Percentiles rank a stretch among this genome's conserved stretches.
phyloP scores from a whole-genome alignment of 179 eudicot genomes.

The Monotropa hypopitys region DNA sequence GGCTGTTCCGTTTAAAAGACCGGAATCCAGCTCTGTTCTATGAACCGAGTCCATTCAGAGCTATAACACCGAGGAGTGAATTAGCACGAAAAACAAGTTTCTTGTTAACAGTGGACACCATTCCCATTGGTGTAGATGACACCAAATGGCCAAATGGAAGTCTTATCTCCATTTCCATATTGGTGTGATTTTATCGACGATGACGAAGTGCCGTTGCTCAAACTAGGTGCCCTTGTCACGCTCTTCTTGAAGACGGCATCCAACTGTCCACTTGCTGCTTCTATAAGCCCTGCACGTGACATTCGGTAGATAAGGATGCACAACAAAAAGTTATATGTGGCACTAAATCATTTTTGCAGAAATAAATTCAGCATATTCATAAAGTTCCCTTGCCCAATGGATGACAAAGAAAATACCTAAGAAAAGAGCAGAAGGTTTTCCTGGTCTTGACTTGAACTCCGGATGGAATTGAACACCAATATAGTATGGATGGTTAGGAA shows the following conservation, averaged over 20 bases:
- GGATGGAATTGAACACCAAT: constrained; percentile 97
- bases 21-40: constrained; percentile 37
- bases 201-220: constrained; percentile 26
- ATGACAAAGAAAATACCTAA: constrained; percentile 33
- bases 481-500: constrained; percentile 64
- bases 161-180: constrained; percentile 23
- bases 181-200: constrained; percentile 17
- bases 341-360: no score
- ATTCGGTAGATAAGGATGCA: neutral
- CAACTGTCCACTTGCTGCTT: constrained; percentile 72
- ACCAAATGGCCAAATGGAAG: constrained; percentile 30
- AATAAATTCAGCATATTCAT: no score
- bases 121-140: constrained; percentile 46
- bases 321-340: no score
- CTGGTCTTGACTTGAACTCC: constrained; percentile 90
- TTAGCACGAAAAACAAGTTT: neutral
- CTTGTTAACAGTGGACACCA: constrained; percentile 35
- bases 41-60: constrained; percentile 16
- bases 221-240: constrained; percentile 7
- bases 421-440: constrained; percentile 82
- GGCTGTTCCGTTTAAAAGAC: constrained; percentile 51
- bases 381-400: neutral
- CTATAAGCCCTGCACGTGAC: constrained; percentile 57
- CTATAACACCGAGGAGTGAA: constrained; percentile 4
- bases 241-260: constrained; percentile 38